Percentiles rank a stretch among this genome's conserved stretches.
Conservation (phyloP, 495 filamentous ascomycete genomes). For the Pseudomonodictys pantanalensis region DNA sequence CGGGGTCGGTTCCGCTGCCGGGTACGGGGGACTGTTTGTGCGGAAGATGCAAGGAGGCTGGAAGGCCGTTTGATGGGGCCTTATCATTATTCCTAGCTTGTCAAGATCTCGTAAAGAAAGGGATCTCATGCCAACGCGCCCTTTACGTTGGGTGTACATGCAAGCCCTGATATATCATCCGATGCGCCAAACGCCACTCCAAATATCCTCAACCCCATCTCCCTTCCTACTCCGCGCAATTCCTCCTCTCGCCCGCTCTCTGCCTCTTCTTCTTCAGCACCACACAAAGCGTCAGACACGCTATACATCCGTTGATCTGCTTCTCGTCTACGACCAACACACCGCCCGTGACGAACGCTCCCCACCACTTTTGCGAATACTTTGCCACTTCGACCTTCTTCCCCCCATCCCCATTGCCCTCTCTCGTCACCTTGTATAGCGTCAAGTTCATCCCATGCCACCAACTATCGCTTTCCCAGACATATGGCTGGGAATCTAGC, state of each 20-base stretch:
- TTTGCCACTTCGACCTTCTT: constrained; percentile 24
- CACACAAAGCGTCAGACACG: constrained; percentile 20
- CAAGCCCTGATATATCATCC: too few species aligned
- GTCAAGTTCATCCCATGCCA: constrained; percentile 18
- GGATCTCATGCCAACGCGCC: too few species aligned
- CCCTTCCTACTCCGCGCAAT: not conserved
- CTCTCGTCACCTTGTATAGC: constrained; percentile 19
- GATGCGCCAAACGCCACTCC: not conserved
- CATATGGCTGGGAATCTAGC: constrained; percentile 8
- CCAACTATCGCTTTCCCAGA: constrained; percentile 18
- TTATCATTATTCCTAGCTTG: too few species aligned
- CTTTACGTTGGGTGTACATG: too few species aligned
- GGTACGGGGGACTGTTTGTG: too few species aligned
- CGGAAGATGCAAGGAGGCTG: too few species aligned
- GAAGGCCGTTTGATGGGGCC: too few species aligned
- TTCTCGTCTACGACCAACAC: constrained; percentile 26
- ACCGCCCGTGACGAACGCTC: constrained; percentile 22
- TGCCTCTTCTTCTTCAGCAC: constrained; percentile 35
- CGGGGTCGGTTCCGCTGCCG: too few species aligned
- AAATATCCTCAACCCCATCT: not conserved
- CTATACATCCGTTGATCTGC: constrained; percentile 25
- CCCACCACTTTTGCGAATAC: constrained; percentile 34
- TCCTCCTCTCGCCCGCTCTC: constrained; percentile 16
- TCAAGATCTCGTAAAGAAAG: too few species aligned
- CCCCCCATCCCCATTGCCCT: not conserved